Percentiles rank a stretch among this genome's conserved stretches.
These are phyloP conservation scores for Petasospora fabianii DNA, from an alignment of 1,139 yeast genomes.

Conservation along the genomic window DNA sequence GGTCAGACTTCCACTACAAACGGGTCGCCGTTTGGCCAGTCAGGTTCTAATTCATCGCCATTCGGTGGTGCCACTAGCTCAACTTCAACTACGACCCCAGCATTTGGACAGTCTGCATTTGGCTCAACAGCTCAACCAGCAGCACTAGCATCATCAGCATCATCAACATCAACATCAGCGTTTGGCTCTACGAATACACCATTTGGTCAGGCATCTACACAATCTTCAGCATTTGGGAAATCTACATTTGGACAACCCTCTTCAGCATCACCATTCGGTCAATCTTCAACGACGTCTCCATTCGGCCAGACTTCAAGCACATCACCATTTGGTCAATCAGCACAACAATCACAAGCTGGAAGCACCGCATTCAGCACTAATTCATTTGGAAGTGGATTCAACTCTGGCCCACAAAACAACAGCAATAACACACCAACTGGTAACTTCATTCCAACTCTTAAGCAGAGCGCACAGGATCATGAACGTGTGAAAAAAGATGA, in stretches of 20 bases:
- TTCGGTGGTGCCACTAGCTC: too few relatives aligned
- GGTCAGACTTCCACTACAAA: slow-evolving; percentile 7
- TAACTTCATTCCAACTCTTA: slow-evolving; percentile 14
- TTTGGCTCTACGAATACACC: slow-evolving; percentile 1
- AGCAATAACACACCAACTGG: slow-evolving; percentile 2
- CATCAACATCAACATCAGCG: neutral
- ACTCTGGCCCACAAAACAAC: slow-evolving; percentile 1
- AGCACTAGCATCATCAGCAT: neutral
- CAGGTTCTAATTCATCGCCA: too few relatives aligned
- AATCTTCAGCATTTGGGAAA: slow-evolving; percentile 9
- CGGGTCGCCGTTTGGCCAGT: too few relatives aligned
- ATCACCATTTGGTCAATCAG: slow-evolving; percentile 4
- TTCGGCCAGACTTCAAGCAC: slow-evolving; percentile 12
- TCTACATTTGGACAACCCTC: slow-evolving; percentile 16
- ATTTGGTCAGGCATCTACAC: slow-evolving; percentile 3
- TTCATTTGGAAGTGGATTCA: slow-evolving; percentile 12
- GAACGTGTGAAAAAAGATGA: slow-evolving; percentile 34
- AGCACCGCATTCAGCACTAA: slow-evolving; percentile 9
- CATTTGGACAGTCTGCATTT: slow-evolving; percentile 5
- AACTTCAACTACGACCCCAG: slow-evolving; percentile 13
- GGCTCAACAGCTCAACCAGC: slow-evolving; percentile 5
- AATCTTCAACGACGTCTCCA: slow-evolving; percentile 10
- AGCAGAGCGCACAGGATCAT: slow-evolving; percentile 36
- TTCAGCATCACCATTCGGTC: neutral
- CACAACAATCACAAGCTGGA: slow-evolving; percentile 3